Conservation (phyloP, 2,329 filamentous ascomycete species). For the Cryoendolithus antarcticus region DNA sequence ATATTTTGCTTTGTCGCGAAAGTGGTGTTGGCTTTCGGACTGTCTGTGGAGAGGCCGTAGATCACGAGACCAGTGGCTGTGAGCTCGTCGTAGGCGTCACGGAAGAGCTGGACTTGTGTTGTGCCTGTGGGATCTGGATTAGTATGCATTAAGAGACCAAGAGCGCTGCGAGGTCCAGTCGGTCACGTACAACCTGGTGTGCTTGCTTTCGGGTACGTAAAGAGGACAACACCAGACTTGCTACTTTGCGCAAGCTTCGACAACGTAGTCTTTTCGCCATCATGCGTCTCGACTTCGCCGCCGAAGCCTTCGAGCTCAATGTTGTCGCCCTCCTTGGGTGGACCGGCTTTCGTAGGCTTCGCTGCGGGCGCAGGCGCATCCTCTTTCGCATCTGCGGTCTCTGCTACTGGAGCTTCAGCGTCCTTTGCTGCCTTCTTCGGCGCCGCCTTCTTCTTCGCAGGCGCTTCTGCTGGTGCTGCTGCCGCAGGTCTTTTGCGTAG, state of each 20-base stretch:
- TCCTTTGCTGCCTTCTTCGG: slow-evolving; percentile 18
- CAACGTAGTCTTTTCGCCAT: slow-evolving; percentile 67
- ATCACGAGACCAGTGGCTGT: slow-evolving; percentile 71
- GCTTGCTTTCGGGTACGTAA: slow-evolving; percentile 90
- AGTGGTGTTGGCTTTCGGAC: slow-evolving; percentile 78
- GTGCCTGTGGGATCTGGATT: slow-evolving; percentile 50
- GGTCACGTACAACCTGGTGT: slow-evolving; percentile 76
- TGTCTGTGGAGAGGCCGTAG: slow-evolving; percentile 81
- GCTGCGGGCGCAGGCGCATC: slow-evolving; percentile 2
- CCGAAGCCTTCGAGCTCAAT: slow-evolving; percentile 45
- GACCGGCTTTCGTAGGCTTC: slow-evolving; percentile 6
- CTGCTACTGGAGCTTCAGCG: slow-evolving; percentile 13
- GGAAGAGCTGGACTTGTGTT: slow-evolving; percentile 84
- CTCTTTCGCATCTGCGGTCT: slow-evolving; percentile 6
- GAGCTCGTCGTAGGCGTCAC: slow-evolving; percentile 67
- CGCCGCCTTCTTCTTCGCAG: slow-evolving; percentile 36
- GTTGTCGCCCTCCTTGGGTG: slow-evolving; percentile 37
- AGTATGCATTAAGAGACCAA: background rate
- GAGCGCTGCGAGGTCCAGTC: no score
- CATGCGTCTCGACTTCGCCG: slow-evolving; percentile 69
- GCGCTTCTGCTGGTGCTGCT: slow-evolving; percentile 34
- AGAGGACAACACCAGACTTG: slow-evolving; percentile 75
- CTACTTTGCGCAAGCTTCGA: slow-evolving; percentile 72
- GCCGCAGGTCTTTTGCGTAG: slow-evolving; percentile 51
- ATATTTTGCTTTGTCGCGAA: slow-evolving; percentile 89